A percentile compares a stretch with the other conserved stretches of the same genome.
These are phyloP conservation scores for Dendrothele bispora DNA, from an alignment of 768 basidiomycete genomes.

Conservation along the genomic window DNA sequence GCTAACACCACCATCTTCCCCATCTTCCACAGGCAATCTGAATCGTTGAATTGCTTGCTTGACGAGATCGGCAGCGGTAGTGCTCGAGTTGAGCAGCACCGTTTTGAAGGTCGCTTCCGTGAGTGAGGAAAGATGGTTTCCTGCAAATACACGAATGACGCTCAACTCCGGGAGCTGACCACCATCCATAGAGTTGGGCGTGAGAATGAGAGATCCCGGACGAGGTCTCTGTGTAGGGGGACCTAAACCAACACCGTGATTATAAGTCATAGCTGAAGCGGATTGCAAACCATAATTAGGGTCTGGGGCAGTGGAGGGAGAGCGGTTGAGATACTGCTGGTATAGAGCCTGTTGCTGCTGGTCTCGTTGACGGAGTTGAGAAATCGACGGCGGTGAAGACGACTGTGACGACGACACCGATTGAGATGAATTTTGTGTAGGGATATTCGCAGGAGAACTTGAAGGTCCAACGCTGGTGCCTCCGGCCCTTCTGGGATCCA, in stretches of 20 bases:
- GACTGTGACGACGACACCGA: too few relatives aligned
- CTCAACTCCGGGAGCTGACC: slow-evolving; percentile 78
- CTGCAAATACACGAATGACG: slow-evolving; percentile 95
- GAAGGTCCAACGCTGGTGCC: slow-evolving; percentile 16
- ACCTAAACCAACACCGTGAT: slow-evolving; percentile 48
- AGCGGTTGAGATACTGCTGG: slow-evolving; percentile 85
- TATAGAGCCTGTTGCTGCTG: slow-evolving; percentile 88
- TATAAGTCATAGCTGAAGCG: slow-evolving; percentile 57
- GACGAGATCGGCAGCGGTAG: slow-evolving; percentile 81
- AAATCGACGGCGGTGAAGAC: slow-evolving; percentile 47
- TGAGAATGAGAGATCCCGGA: slow-evolving; percentile 76
- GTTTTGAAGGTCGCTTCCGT: slow-evolving; percentile 99
- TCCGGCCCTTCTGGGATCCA: slow-evolving; percentile 26
- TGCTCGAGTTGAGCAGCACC: slow-evolving; percentile 85
- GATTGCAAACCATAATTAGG: slow-evolving; percentile 78
- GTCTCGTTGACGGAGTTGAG: slow-evolving; percentile 81
- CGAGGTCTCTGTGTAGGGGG: slow-evolving; percentile 58
- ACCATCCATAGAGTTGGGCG: slow-evolving; percentile 62
- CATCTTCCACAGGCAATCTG: slow-evolving; percentile 67
- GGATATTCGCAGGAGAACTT: slow-evolving; percentile 29
- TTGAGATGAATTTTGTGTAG: too few relatives aligned
- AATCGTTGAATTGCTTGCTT: slow-evolving; percentile 95
- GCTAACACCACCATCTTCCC: too few relatives aligned
- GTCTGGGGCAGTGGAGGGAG: slow-evolving; percentile 78
- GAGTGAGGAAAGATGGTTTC: slow-evolving; percentile 80